These are phyloP conservation scores for Trypanosoma melophagium DNA, from an alignment of 208 protist species.

Conservation along the genomic window DNA sequence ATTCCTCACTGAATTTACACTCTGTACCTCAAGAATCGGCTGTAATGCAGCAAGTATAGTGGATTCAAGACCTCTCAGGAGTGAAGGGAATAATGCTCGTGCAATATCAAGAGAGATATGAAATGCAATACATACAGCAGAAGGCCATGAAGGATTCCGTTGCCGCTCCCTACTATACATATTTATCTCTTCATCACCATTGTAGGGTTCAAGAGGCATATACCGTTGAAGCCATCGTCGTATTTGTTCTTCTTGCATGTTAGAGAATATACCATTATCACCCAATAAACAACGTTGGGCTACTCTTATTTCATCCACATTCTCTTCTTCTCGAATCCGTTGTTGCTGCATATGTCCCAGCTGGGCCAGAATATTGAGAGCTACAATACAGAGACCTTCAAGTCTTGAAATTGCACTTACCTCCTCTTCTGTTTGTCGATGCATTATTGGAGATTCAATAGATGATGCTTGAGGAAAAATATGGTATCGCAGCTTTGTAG, in stretches of 20 bases:
- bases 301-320: constrained; percentile 2
- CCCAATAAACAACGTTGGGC: constrained; percentile 17
- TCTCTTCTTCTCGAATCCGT: neutral
- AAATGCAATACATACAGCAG: constrained; percentile 16
- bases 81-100: constrained; percentile 20
- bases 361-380: constrained; percentile 24
- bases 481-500: constrained; percentile 5
- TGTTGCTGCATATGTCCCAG: constrained; percentile 17
- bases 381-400: constrained; percentile 25
- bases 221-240: constrained; percentile 22
- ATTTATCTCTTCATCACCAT: constrained; percentile 1
- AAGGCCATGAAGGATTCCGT: constrained; percentile 13
- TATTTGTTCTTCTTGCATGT: constrained; percentile 14
- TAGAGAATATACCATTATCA: constrained; percentile 12
- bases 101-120: constrained; percentile 26
- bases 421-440: neutral
- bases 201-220: constrained; percentile 16
- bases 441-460: neutral
- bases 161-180: neutral
- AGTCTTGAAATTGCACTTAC: constrained; percentile 12
- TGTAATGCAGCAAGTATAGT: constrained; percentile 26
- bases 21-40: constrained; percentile 24
- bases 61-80: constrained; percentile 19
- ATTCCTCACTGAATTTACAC: neutral
- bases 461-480: neutral